phyloP scores from a whole-genome alignment of 2,329 filamentous ascomycete species.

The Lithohypha guttulata region DNA sequence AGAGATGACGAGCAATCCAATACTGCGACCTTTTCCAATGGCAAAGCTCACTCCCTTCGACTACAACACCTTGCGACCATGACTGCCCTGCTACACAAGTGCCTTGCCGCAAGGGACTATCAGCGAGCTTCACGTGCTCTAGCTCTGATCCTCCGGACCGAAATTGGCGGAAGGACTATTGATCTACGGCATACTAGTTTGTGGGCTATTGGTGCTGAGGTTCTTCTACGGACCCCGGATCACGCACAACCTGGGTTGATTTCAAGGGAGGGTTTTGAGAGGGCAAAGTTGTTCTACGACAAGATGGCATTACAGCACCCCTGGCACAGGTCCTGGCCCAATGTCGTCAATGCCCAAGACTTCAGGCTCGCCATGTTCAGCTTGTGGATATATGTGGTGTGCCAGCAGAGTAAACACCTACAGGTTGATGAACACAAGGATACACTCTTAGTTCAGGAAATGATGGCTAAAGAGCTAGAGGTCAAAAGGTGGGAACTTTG shows the following conservation, averaged over 20 bases:
- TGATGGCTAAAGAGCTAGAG: not conserved
- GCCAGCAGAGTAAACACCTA: constrained; percentile 46
- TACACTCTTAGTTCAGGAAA: constrained; percentile 19
- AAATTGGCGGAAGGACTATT: constrained; percentile 45
- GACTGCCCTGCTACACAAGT: constrained; percentile 59
- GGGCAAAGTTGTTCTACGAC: constrained; percentile 62
- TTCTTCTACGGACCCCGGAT: constrained; percentile 51
- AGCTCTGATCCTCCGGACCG: constrained; percentile 58
- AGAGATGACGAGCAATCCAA: not conserved
- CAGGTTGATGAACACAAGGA: constrained; percentile 27
- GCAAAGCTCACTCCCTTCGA: constrained; percentile 28
- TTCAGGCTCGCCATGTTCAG: constrained; percentile 76
- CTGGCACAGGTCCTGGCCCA: constrained; percentile 51
- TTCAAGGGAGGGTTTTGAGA: constrained; percentile 40
- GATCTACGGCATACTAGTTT: constrained; percentile 60
- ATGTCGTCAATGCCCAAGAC: constrained; percentile 54
- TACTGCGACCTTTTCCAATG: constrained; percentile 26
- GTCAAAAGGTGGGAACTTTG: constrained; percentile 36
- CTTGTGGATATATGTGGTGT: constrained; percentile 67
- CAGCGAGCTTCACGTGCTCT: constrained; percentile 62
- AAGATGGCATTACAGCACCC: constrained; percentile 67
- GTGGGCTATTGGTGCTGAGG: constrained; percentile 78
- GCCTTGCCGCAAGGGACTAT: constrained; percentile 60
- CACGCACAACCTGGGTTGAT: not conserved
- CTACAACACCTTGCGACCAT: constrained; percentile 54